Base-by-base conservation (phyloP, 768 basidiomycete species). In the Mycena galopus region DNA sequence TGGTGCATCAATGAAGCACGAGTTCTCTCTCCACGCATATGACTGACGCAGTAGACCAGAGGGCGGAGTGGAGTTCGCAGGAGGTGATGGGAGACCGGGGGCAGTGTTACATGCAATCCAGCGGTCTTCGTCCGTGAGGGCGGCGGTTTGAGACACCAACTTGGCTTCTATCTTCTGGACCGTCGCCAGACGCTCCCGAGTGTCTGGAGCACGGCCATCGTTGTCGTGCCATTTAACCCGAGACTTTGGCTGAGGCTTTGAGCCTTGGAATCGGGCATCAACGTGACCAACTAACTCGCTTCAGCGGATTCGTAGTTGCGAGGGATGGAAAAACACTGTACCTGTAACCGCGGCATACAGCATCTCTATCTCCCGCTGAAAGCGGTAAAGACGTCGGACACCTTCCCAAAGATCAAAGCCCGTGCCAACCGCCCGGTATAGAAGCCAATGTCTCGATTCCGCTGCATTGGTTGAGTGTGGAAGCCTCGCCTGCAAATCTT, bases 201-300 rank as follows among this genome's bases (percentile, higher is more conserved):
- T 69, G 27, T 69, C 68, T 10, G 68, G 68, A 23, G 57, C 64
- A 19, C 64, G 67, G 12, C 67, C 67, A n/a, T 68, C 51, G 27
- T 66, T n/a, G n/a, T n/a, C n/a, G n/a, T n/a, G n/a, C n/a, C n/a
- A n/a, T n/a, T n/a, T n/a, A n/a, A n/a, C n/a, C 57, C 67, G 56
- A 10, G 69, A 70, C 33, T 16, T 44, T 23, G 61, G 39, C 21
- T 50, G 69, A 23, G 69, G 69, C 23, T 56, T 58, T 3, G 29
- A 17, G 11, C 69, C 69, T 30, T 70, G 69, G 37, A 63, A 70
- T 33, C 39, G 21, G 2, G 62, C 51, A 11, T 70, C 32, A 17
- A 70, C 61, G 27, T 63, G 30, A 16, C 69, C 69, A 1, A 55
- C 69, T 70, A 8, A 11, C 25, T 19, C 19, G 53, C 8, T 21